These are phyloP conservation scores for Backusella mclennaniae DNA, from an alignment of 192 early-diverging fungal genomes.

Conservation along the genomic window DNA sequence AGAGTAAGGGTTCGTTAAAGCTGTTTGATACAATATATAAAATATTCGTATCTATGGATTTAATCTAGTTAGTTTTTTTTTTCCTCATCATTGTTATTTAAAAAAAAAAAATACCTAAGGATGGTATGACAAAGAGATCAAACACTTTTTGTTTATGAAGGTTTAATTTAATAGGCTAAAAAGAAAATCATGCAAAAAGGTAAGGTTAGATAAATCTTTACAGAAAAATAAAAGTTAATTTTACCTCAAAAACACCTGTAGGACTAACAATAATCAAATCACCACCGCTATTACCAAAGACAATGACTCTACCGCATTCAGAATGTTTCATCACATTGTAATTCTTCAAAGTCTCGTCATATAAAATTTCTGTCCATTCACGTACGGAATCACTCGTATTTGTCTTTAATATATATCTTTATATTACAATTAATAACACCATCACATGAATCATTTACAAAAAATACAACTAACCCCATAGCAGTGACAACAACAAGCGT, in stretches of 20 bases:
- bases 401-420: background rate
- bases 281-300: conserved; percentile 53
- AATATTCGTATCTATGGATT: conserved; percentile 15
- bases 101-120: conserved; percentile 18
- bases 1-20: conserved; percentile 31
- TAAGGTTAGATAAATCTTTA: background rate
- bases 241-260: conserved; percentile 38
- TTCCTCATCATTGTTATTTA: background rate
- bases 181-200: background rate
- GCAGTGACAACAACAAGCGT: conserved; percentile 40
- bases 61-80: background rate
- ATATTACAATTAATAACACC: background rate
- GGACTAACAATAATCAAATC: conserved; percentile 53
- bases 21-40: conserved; percentile 39
- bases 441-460: background rate
- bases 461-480: conserved; percentile 31
- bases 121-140: conserved; percentile 36
- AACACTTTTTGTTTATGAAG: conserved; percentile 46
- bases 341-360: background rate
- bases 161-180: conserved; percentile 36
- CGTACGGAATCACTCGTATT: background rate
- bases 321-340: conserved; percentile 57
- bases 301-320: conserved; percentile 49
- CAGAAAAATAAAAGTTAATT: background rate
- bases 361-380: background rate